phyloP scores from a whole-genome alignment of 2,329 filamentous ascomycete species.

The Colletotrichum truncatum region DNA sequence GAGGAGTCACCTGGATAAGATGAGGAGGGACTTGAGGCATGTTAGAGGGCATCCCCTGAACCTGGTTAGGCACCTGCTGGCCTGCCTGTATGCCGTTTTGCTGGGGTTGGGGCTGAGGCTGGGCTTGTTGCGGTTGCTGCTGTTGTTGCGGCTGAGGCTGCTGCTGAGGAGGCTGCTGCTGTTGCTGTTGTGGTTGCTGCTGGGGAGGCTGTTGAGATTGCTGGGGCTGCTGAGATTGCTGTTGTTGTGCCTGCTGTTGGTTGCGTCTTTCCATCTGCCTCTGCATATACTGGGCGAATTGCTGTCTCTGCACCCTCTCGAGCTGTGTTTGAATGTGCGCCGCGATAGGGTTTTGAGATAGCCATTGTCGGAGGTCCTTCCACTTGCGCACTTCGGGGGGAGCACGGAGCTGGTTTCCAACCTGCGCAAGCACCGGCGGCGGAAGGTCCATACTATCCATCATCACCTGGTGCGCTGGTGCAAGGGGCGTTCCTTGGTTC shows the following conservation, averaged over 20 bases:
- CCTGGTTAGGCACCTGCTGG: constrained; percentile 18
- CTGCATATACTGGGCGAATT: constrained; percentile 43
- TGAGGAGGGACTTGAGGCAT: constrained; percentile 31
- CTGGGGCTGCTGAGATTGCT: constrained; percentile 40
- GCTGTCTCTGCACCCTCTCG: constrained; percentile 45
- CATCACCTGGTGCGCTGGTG: constrained; percentile 45
- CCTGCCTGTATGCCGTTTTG: constrained; percentile 25
- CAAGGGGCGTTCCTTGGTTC: constrained; percentile 31
- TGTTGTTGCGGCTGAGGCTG: constrained; percentile 33
- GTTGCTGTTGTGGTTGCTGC: constrained; percentile 33
- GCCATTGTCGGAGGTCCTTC: constrained; percentile 55
- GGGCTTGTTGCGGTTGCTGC: constrained; percentile 33
- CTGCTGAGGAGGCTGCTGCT: constrained; percentile 32
- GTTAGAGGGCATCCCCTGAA: constrained; percentile 32
- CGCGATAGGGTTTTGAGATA: constrained; percentile 46
- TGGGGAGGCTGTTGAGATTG: constrained; percentile 33
- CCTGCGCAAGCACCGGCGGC: constrained; percentile 40
- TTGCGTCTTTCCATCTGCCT: constrained; percentile 30
- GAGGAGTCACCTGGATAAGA: constrained; percentile 34
- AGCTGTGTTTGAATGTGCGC: constrained; percentile 44
- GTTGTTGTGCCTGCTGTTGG: constrained; percentile 33
- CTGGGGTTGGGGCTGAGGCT: constrained; percentile 31
- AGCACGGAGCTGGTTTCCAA: constrained; percentile 38
- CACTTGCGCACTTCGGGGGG: constrained; percentile 58
- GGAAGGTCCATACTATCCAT: constrained; percentile 62